Evolutionary conservation across 805 yeast genomes (phyloP), one percentile per base, ranked within the genome.

Genomic region (Cyberlindnera petersonii): DNA sequence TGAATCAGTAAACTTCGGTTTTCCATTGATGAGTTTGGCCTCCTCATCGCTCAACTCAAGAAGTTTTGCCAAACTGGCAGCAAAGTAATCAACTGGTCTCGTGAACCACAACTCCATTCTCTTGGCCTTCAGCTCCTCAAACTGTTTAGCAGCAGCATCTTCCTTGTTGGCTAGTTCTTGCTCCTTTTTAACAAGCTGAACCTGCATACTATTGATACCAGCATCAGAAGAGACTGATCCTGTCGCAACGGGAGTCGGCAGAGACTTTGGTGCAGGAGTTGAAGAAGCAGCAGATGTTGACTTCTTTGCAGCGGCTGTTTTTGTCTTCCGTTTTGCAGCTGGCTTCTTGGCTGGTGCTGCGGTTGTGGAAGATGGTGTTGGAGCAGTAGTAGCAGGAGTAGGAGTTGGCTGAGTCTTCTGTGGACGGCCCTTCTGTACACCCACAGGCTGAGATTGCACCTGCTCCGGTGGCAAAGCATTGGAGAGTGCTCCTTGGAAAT

Each of bases 11-110:
- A 35, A 27, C 29, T 48, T 49, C 17, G 37, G 42, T 22, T 44
- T 49, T 1, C 49, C 37, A n/a, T 50, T 53, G 7, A 49, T 34
- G 13, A 54, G 38, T 38, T 47, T 49, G 15, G 46, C 45, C 35
- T 55, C 59, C 24, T 56, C 59, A 19, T 56, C 59, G 10, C 30
- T 35, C 26, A 56, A 32, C 29, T 55, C 58, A 20, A 56, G 39
- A 7, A 53, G 13, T 20, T 50, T 52, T 5, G 60, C 60, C 29
- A 56, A 39, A 4, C 52, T 47, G 8, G 58, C 56, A 26, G 52
- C 48, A 37, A 53, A 53, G 33, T 48, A 52, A 30, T 52, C 57
- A 24, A 41, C 46, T 6, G 57, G 53, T 22, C 44, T 53, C 0
- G 42, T 11, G 16, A 34, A 19, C 29, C 47, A 52, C 14, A 56